Evolutionary conservation across 495 filamentous ascomycete species (phyloP).

Genomic region (Hypoxylon intermedium): DNA sequence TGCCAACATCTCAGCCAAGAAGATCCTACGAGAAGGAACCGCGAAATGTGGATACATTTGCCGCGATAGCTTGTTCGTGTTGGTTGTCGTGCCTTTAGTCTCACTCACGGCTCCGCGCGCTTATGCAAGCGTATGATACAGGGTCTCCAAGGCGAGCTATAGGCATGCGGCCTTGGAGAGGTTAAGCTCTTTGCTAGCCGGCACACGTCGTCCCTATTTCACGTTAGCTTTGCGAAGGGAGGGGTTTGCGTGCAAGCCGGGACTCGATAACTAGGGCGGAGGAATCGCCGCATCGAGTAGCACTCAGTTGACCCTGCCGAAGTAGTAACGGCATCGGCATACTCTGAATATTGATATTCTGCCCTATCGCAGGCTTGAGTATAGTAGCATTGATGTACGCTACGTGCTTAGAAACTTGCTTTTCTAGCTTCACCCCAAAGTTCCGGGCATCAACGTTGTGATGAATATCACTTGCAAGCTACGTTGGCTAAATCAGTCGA

Average conservation of each 20-base stretch:
- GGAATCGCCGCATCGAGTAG: slow-evolving; percentile 5
- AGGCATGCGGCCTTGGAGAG: background rate
- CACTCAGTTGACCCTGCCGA: slow-evolving; percentile 3
- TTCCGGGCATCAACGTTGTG: slow-evolving; percentile 3
- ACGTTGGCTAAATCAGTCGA: slow-evolving; percentile 1
- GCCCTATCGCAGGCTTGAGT: slow-evolving; percentile 1
- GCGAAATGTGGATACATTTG: slow-evolving; percentile 15
- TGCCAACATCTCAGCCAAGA: slow-evolving; percentile 3
- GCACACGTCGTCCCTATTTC: slow-evolving; percentile 1
- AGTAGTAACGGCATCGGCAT: background rate
- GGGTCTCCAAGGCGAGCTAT: background rate
- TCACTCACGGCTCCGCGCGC: slow-evolving; percentile 24
- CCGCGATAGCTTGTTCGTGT: slow-evolving; percentile 15
- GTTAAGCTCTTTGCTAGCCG: background rate
- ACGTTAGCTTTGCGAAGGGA: slow-evolving; percentile 4
- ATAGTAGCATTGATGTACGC: background rate
- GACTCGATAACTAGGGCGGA: background rate
- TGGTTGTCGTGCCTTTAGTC: slow-evolving; percentile 16
- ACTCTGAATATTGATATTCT: background rate
- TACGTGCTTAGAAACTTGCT: background rate
- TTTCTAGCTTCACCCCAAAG: background rate
- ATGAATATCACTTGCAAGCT: background rate
- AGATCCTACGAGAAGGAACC: slow-evolving; percentile 4
- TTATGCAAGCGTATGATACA: slow-evolving; percentile 11
- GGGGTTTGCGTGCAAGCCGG: no score